phyloP scores from a whole-genome alignment of 768 basidiomycete species.

The Suillus subaureus region DNA sequence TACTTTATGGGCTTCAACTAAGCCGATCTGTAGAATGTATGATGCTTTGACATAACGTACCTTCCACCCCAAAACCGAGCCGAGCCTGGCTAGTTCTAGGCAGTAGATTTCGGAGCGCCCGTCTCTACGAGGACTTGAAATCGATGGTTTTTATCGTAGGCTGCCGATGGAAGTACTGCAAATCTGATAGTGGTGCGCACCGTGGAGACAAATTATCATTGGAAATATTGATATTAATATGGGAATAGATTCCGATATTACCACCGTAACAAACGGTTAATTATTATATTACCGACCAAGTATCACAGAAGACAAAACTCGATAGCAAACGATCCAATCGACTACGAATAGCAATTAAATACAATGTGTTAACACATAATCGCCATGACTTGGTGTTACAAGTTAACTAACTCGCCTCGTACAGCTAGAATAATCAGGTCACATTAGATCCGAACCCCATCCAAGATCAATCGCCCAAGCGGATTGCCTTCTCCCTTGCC shows the following conservation, averaged over 20 bases:
- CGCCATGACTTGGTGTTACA: background rate
- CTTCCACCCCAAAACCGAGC: background rate
- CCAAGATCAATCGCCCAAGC: slow-evolving; percentile 13
- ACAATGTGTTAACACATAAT: background rate
- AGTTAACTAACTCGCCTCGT: background rate
- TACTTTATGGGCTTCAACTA: background rate
- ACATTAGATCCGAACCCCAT: background rate
- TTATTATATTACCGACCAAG: background rate
- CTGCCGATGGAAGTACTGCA: background rate
- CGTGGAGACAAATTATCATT: slow-evolving; percentile 3
- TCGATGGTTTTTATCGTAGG: background rate
- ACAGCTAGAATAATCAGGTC: background rate
- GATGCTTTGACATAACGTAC: slow-evolving; percentile 1
- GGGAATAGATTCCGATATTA: background rate
- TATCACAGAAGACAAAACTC: background rate
- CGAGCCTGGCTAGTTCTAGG: background rate
- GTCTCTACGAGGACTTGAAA: background rate
- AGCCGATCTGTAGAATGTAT: background rate
- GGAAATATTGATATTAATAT: background rate
- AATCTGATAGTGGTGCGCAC: background rate
- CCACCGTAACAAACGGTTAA: background rate
- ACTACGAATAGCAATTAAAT: background rate
- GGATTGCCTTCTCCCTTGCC: slow-evolving; percentile 22
- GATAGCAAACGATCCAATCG: too few relatives aligned
- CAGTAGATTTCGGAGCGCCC: background rate